Evolutionary conservation across 2,329 filamentous ascomycete species (phyloP).

Genomic region (Alternaria ethzedia): DNA sequence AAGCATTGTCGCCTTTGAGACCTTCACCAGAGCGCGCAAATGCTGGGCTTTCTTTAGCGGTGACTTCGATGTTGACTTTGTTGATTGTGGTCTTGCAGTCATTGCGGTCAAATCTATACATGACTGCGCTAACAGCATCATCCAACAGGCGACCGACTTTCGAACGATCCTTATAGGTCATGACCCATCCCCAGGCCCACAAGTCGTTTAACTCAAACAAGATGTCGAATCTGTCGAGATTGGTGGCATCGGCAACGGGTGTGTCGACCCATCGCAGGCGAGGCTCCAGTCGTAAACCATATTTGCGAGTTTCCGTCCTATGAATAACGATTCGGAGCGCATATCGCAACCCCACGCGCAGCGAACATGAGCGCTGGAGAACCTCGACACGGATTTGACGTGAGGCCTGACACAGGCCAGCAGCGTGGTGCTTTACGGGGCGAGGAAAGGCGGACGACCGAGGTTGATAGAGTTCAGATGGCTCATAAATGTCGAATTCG

Average conservation of each 20-base stretch:
- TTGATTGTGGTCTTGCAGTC: neutral
- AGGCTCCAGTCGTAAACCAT: neutral
- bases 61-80: neutral
- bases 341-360: neutral
- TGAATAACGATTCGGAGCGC: neutral
- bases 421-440: neutral
- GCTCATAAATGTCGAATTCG: neutral
- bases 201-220: neutral
- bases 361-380: neutral
- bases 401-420: neutral
- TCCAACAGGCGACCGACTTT: neutral
- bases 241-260: neutral
- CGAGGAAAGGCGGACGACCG: no score
- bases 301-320: neutral
- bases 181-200: neutral
- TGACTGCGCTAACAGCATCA: neutral
- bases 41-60: neutral
- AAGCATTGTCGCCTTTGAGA: neutral
- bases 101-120: neutral
- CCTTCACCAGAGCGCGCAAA: neutral
- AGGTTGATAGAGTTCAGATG: no score
- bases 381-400: neutral
- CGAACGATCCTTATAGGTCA: neutral
- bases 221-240: neutral
- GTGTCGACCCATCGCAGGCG: neutral